phyloP scores from a whole-genome alignment of 108 stramenopile species.

The Parmales sp. region DNA sequence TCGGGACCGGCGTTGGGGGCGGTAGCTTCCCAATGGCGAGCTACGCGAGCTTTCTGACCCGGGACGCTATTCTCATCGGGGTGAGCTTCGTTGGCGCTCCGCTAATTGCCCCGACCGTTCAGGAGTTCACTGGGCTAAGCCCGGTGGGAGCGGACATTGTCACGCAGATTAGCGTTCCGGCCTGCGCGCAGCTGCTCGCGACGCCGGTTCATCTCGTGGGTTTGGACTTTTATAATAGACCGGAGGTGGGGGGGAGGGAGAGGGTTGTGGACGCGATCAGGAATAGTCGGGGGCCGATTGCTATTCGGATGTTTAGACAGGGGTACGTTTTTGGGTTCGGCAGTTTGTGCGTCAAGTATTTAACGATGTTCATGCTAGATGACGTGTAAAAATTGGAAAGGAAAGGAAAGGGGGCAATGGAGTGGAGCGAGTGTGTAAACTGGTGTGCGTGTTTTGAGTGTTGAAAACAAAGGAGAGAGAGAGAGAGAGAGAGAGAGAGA shows the following conservation, averaged over 20 bases:
- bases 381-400: too few species aligned
- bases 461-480: too few species aligned
- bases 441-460: too few species aligned
- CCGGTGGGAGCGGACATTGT: background rate
- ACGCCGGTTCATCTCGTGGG: background rate
- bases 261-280: background rate
- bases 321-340: background rate
- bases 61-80: background rate
- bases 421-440: too few species aligned
- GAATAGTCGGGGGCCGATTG: background rate
- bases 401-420: too few species aligned
- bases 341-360: background rate
- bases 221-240: background rate
- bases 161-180: background rate
- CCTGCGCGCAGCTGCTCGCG: background rate
- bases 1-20: background rate
- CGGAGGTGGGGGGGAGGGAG: background rate
- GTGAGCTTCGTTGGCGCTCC: background rate
- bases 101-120: background rate
- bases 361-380: background rate
- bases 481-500: too few species aligned
- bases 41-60: background rate
- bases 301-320: background rate
- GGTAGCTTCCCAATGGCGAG: background rate
- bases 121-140: background rate